Conservation (phyloP, 2,329 filamentous ascomycete species). For the Aaosphaeria arxii region DNA sequence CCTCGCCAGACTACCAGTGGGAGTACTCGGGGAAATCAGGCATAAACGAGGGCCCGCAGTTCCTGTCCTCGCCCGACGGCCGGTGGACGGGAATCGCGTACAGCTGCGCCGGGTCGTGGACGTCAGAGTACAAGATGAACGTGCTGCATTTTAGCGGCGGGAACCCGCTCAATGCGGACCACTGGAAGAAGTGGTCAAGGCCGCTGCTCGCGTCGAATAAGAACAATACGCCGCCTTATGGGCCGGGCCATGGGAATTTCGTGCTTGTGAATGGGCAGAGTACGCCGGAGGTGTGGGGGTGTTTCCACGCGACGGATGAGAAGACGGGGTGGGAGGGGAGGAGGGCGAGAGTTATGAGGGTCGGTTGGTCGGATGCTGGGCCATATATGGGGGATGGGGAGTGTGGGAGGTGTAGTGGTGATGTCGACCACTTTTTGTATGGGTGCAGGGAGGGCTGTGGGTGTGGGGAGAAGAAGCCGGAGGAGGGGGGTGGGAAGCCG, state of each 20-base stretch:
- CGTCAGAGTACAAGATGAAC: conserved; percentile 49
- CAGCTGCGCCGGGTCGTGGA: conserved; percentile 47
- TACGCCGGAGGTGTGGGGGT: conserved; percentile 39
- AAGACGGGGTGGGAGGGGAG: conserved; percentile 46
- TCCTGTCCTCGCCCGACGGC: conserved; percentile 32
- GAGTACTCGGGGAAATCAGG: conserved; percentile 40
- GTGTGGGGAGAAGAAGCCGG: background rate
- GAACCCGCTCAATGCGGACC: conserved; percentile 35
- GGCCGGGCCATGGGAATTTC: conserved; percentile 47
- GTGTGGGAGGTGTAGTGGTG: conserved; percentile 32
- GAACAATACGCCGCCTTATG: conserved; percentile 40
- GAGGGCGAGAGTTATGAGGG: conserved; percentile 45
- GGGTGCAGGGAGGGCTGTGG: conserved; percentile 6
- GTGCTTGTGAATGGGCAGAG: conserved; percentile 32
- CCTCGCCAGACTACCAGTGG: conserved; percentile 39
- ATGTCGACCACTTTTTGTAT: conserved; percentile 29
- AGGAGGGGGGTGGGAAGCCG: background rate
- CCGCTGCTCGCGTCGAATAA: conserved; percentile 39
- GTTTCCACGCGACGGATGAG: conserved; percentile 47
- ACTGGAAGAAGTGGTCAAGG: conserved; percentile 39
- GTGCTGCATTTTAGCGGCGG: conserved; percentile 41
- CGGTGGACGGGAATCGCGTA: conserved; percentile 47
- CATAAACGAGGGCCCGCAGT: conserved; percentile 47
- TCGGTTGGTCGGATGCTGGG: conserved; percentile 34
- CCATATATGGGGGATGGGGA: conserved; percentile 43